A percentile compares a stretch with the other conserved stretches of the same genome.
Evolutionary conservation across 495 filamentous ascomycete genomes (phyloP).

Genomic region (Cercophora newfieldiana): DNA sequence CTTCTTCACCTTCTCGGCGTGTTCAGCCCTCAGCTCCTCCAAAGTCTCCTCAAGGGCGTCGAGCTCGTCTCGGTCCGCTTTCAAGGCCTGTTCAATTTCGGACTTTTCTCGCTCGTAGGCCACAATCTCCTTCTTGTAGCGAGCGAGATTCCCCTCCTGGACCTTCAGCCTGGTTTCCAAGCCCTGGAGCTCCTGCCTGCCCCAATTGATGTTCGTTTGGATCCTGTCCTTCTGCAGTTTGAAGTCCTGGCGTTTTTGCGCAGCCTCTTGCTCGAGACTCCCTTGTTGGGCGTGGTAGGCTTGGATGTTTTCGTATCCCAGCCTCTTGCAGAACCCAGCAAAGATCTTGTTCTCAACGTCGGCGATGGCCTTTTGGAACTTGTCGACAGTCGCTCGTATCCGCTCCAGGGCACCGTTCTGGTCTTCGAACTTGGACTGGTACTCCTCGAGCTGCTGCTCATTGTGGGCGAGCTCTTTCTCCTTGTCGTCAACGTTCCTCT

Average conservation of each 20-base stretch:
- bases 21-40: slow-evolving; percentile 62
- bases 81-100: slow-evolving; percentile 68
- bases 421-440: slow-evolving; percentile 75
- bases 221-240: slow-evolving; percentile 79
- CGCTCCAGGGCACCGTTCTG: slow-evolving; percentile 66
- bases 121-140: slow-evolving; percentile 64
- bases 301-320: slow-evolving; percentile 86
- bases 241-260: slow-evolving; percentile 83
- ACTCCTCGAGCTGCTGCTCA: slow-evolving; percentile 67
- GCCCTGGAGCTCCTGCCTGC: slow-evolving; percentile 65
- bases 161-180: slow-evolving; percentile 68
- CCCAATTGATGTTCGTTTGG: slow-evolving; percentile 76
- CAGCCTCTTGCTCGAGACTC: slow-evolving; percentile 81
- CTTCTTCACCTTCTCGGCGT: slow-evolving; percentile 68
- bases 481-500: slow-evolving; percentile 84
- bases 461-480: slow-evolving; percentile 75
- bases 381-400: slow-evolving; percentile 63
- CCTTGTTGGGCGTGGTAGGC: slow-evolving; percentile 93
- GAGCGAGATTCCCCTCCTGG: slow-evolving; percentile 64
- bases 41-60: slow-evolving; percentile 73
- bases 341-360: slow-evolving; percentile 89
- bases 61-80: slow-evolving; percentile 71
- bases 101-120: slow-evolving; percentile 73
- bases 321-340: slow-evolving; percentile 77
- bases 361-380: slow-evolving; percentile 74